phyloP scores from a whole-genome alignment of 768 basidiomycete genomes.

The Boletus insuetus region DNA sequence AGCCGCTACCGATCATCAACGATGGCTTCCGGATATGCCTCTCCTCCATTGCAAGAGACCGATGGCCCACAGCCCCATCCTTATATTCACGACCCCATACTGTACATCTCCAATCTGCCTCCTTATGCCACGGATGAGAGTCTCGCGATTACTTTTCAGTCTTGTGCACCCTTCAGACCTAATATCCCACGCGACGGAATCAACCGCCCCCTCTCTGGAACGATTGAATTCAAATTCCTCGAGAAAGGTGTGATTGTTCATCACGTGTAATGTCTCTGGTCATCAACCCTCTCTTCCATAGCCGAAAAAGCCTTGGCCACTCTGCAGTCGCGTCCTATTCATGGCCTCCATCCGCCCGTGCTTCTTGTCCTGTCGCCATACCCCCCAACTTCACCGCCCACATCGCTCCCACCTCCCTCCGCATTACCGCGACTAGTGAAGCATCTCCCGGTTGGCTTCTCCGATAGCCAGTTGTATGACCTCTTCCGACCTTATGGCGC shows the following conservation, averaged over 20 bases:
- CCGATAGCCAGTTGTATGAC: constrained; percentile 77
- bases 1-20: constrained; percentile 29
- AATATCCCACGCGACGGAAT: constrained; percentile 63
- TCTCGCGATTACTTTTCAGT: constrained; percentile 68
- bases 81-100: constrained; percentile 78
- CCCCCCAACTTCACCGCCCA: constrained; percentile 74
- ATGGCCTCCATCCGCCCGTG: constrained; percentile 55
- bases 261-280: constrained; percentile 7
- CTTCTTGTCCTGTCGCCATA: constrained; percentile 76
- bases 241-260: constrained; percentile 61
- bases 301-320: constrained; percentile 90
- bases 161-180: constrained; percentile 80
- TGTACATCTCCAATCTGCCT: constrained; percentile 80
- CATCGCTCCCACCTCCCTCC: constrained; percentile 69
- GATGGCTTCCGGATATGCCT: constrained; percentile 37
- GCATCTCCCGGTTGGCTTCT: constrained; percentile 68
- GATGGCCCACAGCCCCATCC: constrained; percentile 56
- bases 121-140: constrained; percentile 72
- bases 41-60: constrained; percentile 30
- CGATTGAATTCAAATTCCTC: constrained; percentile 80
- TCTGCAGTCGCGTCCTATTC: constrained; percentile 72
- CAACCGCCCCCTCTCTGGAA: constrained; percentile 56
- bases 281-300: constrained; percentile 27
- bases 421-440: constrained; percentile 82
- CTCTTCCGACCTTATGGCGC: constrained; percentile 83